Base-by-base conservation (phyloP, 2,329 filamentous ascomycete species). In the Apiospora arundinis region DNA sequence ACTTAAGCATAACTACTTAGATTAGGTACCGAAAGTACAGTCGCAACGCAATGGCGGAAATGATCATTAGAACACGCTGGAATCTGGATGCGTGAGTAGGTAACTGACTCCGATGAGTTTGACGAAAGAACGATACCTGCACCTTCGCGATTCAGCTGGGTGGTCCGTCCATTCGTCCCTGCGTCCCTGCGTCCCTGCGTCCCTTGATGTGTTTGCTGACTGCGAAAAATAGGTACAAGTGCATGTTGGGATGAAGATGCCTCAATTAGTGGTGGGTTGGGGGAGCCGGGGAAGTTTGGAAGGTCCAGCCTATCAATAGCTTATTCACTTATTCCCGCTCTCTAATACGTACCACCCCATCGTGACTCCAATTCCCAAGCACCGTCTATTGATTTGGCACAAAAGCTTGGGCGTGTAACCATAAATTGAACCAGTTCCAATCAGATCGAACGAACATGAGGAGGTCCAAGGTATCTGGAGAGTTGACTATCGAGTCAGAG, bases 181-280 rank as follows among this genome's bases (percentile, higher is more conserved):
- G n/a, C n/a, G n/a, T n/a, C n/a, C n/a, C n/a, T n/a, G n/a, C n/a
- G n/a, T n/a, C n/a, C n/a, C n/a, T n/a, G n/a, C n/a, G n/a, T n/a
- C n/a, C n/a, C n/a, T n/a, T n/a, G n/a, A n/a, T n/a, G n/a, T 12
- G 49, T 1, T 8, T 14, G 23, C 48, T 12, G 48, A 11, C n/a
- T 12, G 23, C 23, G 23, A 56, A 56, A 56, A 23, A 52, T n/a
- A n/a, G n/a, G n/a, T n/a, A n/a, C n/a, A n/a, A n/a, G n/a, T 52
- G 48, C 49, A 2, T 25, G 49, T 56, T 56, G 23, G 49, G 49
- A 56, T 14, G 49, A 32, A 32, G 52, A 25, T 37, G 52, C 21
- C 25, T n/a, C 28, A 32, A 56, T n/a, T n/a, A n/a, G n/a, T n/a
- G 56, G 56, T 63, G 56, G 56, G 56, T 63, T 40, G 56, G 56